Percentiles rank a stretch among this genome's conserved stretches.
Conservation (phyloP, 2,329 filamentous ascomycete species). For the Diaporthe caulivora region DNA sequence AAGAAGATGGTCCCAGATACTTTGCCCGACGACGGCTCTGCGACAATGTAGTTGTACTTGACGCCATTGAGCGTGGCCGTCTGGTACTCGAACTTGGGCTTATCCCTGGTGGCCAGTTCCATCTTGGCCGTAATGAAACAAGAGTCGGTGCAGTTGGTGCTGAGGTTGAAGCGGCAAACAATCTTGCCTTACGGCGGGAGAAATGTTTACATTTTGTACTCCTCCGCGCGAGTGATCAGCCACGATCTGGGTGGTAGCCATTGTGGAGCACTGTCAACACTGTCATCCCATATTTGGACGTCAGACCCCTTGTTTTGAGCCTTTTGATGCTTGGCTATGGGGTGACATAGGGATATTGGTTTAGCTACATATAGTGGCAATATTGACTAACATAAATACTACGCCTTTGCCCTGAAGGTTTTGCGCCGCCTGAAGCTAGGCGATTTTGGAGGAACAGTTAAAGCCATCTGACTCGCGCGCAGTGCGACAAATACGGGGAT, state of each 20-base stretch:
- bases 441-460: neutral
- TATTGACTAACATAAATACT: neutral
- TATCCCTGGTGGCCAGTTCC: neutral
- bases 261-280: neutral
- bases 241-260: neutral
- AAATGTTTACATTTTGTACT: neutral
- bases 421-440: neutral
- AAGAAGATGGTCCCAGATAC: conserved; percentile 50
- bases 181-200: neutral
- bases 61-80: conserved; percentile 74
- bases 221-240: neutral
- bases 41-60: conserved; percentile 76
- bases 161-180: neutral
- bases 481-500: neutral
- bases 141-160: conserved; percentile 7
- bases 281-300: conserved; percentile 6
- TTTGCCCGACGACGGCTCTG: conserved; percentile 57
- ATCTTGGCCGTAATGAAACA: conserved; percentile 2
- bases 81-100: conserved; percentile 63
- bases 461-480: neutral
- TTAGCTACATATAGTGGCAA: neutral
- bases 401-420: neutral
- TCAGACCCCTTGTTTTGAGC: neutral
- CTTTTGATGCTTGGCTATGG: neutral
- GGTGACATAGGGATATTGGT: neutral